phyloP scores from a whole-genome alignment of 106 monocot species.

The Hemerocallis citrina region DNA sequence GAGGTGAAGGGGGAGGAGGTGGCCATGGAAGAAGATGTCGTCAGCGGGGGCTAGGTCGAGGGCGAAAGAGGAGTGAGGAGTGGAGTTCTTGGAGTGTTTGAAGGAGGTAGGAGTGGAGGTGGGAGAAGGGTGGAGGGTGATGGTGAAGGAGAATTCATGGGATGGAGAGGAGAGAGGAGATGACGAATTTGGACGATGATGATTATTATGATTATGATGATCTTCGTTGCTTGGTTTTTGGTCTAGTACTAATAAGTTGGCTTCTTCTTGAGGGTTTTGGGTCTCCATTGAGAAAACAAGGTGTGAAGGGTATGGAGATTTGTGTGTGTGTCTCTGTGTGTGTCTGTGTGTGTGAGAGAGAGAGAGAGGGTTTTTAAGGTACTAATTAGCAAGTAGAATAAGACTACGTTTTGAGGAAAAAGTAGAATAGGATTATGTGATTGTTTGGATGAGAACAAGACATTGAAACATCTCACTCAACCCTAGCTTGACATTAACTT shows the following conservation, averaged over 20 bases:
- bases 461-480: too few relatives aligned
- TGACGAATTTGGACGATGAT: constrained; percentile 2
- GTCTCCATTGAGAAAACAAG: neutral
- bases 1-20: constrained; percentile 46
- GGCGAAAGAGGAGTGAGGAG: constrained; percentile 10
- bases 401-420: too few relatives aligned
- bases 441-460: too few relatives aligned
- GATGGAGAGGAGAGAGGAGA: constrained; percentile 49
- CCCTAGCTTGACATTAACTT: too few relatives aligned
- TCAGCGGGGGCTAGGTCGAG: constrained; percentile 66
- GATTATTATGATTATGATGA: neutral
- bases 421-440: too few relatives aligned
- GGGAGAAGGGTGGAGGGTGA: constrained; percentile 36
- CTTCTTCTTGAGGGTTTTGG: neutral
- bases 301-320: too few relatives aligned
- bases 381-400: too few relatives aligned
- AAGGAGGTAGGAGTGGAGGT: neutral
- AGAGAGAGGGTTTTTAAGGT: too few relatives aligned
- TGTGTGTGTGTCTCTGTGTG: too few relatives aligned
- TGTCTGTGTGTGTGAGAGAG: too few relatives aligned
- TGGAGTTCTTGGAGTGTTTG: neutral
- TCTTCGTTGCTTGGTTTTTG: neutral
- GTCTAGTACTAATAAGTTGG: neutral
- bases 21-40: constrained; percentile 79
- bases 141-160: constrained; percentile 71